Percentiles rank a stretch among this genome's conserved stretches.
Conservation (phyloP, 148 eudicot genomes). For the Silene uniflora region DNA sequence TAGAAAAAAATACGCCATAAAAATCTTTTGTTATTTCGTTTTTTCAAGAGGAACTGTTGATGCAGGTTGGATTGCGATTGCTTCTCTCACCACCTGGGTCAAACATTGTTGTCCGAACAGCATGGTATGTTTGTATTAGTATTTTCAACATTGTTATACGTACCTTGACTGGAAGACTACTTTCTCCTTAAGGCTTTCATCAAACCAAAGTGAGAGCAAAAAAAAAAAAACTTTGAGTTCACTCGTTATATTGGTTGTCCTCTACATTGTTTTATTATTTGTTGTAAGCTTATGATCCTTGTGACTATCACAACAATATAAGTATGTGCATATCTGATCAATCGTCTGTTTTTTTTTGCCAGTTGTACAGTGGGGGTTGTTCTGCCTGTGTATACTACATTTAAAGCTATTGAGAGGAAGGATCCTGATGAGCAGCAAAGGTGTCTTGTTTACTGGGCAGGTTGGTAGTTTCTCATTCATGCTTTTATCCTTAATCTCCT, state of each 20-base stretch:
- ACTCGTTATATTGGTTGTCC: background rate
- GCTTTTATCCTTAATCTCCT: background rate
- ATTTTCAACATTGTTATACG: background rate
- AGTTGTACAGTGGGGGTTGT: constrained; percentile 40
- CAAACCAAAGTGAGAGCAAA: background rate
- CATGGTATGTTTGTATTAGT: constrained; percentile 28
- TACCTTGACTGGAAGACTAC: background rate
- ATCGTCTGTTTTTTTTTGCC: background rate
- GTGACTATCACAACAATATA: background rate
- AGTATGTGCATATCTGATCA: background rate
- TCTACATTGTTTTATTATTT: background rate
- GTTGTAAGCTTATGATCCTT: background rate
- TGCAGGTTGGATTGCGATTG: constrained; percentile 80
- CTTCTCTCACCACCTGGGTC: constrained; percentile 76
- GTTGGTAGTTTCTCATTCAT: constrained; percentile 35
- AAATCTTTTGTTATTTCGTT: background rate
- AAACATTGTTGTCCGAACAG: constrained; percentile 74
- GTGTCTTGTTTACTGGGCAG: constrained; percentile 96
- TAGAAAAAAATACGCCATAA: too few relatives aligned
- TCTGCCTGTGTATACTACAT: constrained; percentile 81
- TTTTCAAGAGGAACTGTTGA: background rate
- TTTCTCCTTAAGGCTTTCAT: background rate
- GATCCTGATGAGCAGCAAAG: constrained; percentile 71
- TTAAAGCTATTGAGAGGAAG: constrained; percentile 76
- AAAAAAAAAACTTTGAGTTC: background rate